Evolutionary conservation across 139 green algal species (phyloP).

Genomic region (Desmodesmus armatus): DNA sequence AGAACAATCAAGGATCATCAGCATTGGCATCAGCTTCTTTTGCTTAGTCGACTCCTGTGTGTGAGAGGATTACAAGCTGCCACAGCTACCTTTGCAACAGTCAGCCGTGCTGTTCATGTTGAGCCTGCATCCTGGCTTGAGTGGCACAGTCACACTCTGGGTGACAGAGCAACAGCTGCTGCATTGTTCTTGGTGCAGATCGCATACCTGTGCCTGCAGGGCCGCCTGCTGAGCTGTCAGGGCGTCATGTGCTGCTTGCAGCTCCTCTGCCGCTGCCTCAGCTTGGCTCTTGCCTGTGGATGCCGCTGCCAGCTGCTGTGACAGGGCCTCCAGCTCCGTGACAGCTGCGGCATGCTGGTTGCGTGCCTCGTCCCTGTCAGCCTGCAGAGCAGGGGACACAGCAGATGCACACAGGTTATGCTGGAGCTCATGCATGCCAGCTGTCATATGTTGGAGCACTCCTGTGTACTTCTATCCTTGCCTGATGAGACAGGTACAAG

Average conservation of each 20-base stretch:
- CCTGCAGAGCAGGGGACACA: not conserved
- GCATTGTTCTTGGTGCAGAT: not conserved
- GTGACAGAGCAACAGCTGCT: not conserved
- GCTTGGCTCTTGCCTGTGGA: not conserved
- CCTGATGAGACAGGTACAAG: no score
- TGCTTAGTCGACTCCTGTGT: not conserved
- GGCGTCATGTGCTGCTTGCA: conserved; percentile 15
- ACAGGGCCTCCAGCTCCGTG: not conserved
- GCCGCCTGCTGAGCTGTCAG: conserved; percentile 12
- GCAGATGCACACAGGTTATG: not conserved
- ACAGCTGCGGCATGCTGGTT: conserved; percentile 5
- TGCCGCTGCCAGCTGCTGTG: conserved; percentile 5
- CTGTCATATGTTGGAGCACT: no score
- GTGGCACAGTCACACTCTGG: not conserved
- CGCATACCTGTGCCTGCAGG: conserved; percentile 22
- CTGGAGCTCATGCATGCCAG: not conserved
- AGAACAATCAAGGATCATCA: not conserved
- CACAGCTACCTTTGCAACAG: no score
- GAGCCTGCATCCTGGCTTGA: not conserved
- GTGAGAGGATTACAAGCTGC: not conserved
- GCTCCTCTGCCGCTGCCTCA: conserved; percentile 27
- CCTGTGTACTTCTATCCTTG: no score
- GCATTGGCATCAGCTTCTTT: not conserved
- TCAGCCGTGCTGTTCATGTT: no score
- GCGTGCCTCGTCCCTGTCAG: conserved; percentile 10